phyloP scores from a whole-genome alignment of 805 yeast species.

The Kodamaea hsintzibuensis region DNA sequence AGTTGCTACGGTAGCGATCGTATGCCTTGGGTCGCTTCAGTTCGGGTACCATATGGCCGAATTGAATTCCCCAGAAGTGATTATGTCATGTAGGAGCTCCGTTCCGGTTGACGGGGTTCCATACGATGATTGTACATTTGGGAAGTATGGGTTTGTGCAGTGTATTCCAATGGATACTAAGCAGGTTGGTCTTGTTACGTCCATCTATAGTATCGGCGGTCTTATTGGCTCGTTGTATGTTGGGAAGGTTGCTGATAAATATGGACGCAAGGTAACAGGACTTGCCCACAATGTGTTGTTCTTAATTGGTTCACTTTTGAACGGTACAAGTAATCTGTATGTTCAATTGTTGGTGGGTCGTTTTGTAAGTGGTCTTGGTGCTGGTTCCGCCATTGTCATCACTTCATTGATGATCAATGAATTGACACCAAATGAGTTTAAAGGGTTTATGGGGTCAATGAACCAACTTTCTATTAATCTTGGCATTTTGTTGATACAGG shows the following conservation, averaged over 20 bases:
- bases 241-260: constrained; percentile 60
- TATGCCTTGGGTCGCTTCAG: constrained; percentile 79
- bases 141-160: constrained; percentile 36
- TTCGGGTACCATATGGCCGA: constrained; percentile 96
- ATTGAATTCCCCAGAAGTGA: constrained; percentile 82
- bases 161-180: constrained; percentile 61
- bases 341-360: constrained; percentile 61
- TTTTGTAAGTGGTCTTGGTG: constrained; percentile 77
- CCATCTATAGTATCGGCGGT: constrained; percentile 84
- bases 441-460: constrained; percentile 86
- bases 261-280: constrained; percentile 62
- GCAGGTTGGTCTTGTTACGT: constrained; percentile 71
- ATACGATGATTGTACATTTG: constrained; percentile 42
- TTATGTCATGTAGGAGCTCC: constrained; percentile 54
- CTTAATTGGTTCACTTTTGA: constrained; percentile 62
- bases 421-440: constrained; percentile 63
- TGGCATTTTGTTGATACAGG: constrained; percentile 82
- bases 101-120: constrained; percentile 30
- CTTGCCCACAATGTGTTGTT: constrained; percentile 52
- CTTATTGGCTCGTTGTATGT: constrained; percentile 70
- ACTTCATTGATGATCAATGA: constrained; percentile 83
- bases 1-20: constrained; percentile 50
- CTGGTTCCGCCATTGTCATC: constrained; percentile 84
- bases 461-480: constrained; percentile 83
- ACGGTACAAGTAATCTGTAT: constrained; percentile 51